Evolutionary conservation across 169 alveolate species (phyloP).

Genomic region (Plasmodium cynomolgi): DNA sequence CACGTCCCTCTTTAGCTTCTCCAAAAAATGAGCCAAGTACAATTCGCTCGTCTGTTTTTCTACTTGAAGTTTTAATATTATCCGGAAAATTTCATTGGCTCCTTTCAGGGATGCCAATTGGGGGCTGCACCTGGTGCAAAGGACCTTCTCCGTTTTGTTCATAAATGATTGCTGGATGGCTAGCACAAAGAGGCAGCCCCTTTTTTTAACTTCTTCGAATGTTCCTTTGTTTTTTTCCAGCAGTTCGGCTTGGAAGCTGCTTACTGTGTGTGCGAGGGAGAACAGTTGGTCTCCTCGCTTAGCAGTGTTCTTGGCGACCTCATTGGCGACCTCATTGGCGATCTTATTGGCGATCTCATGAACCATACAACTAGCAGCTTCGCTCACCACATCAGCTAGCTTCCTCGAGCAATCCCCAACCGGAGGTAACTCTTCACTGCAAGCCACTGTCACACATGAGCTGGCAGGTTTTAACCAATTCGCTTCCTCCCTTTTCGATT

Average conservation of each 20-base stretch:
- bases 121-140: slow-evolving; percentile 28
- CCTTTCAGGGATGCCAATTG: not conserved
- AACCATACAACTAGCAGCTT: not conserved
- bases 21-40: slow-evolving; percentile 44
- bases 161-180: slow-evolving; percentile 45
- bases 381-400: not conserved
- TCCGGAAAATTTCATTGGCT: slow-evolving; percentile 21
- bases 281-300: not conserved
- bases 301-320: not conserved
- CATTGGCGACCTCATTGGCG: not conserved
- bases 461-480: not conserved
- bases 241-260: slow-evolving; percentile 25
- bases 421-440: not conserved
- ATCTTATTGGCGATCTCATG: not conserved
- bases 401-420: not conserved
- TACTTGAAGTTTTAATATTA: slow-evolving; percentile 56
- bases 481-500: not conserved
- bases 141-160: slow-evolving; percentile 42
- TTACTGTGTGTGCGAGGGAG: slow-evolving; percentile 17
- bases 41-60: slow-evolving; percentile 73
- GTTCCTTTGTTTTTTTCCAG: slow-evolving; percentile 11
- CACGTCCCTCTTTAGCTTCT: slow-evolving; percentile 37
- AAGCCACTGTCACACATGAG: not conserved
- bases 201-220: slow-evolving; percentile 45
- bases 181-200: slow-evolving; percentile 25